These are phyloP conservation scores for Microbotryum intermedium DNA, from an alignment of 1,284 basidiomycete genomes.

Conservation along the genomic window DNA sequence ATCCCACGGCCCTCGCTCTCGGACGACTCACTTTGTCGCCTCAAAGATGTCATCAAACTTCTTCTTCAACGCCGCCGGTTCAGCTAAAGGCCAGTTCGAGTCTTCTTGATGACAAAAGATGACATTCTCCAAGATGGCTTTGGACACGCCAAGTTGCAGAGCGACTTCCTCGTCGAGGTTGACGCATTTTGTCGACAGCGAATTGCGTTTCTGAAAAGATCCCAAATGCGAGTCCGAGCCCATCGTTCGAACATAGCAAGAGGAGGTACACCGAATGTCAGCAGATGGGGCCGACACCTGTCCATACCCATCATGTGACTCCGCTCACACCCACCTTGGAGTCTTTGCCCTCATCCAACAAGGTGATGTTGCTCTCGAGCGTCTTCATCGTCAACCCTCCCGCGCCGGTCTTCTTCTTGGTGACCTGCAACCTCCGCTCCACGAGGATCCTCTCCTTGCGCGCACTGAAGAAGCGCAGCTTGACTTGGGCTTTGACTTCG, in stretches of 20 bases:
- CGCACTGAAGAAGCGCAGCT: constrained; percentile 82
- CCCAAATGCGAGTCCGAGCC: background rate
- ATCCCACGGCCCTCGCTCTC: background rate
- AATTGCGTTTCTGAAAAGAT: constrained; percentile 55
- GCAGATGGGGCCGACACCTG: background rate
- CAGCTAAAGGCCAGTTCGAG: constrained; percentile 93
- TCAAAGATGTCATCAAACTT: constrained; percentile 89
- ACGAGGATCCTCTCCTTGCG: constrained; percentile 85
- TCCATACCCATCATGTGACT: too few relatives aligned
- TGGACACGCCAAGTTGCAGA: constrained; percentile 85
- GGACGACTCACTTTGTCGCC: constrained; percentile 66
- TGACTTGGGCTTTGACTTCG: constrained; percentile 97
- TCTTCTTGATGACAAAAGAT: constrained; percentile 99
- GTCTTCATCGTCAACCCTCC: constrained; percentile 91
- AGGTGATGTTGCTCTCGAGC: constrained; percentile 78
- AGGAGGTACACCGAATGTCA: background rate
- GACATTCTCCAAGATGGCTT: constrained; percentile 94
- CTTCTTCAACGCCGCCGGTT: constrained; percentile 86
- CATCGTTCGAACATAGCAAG: background rate
- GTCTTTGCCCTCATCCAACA: constrained; percentile 57
- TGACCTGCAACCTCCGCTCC: constrained; percentile 84
- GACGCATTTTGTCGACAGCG: constrained; percentile 87
- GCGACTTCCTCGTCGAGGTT: constrained; percentile 95
- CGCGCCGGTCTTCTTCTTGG: constrained; percentile 61
- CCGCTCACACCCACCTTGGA: constrained; percentile 53